A percentile compares a stretch with the other conserved stretches of the same genome.
Evolutionary conservation across 2,329 filamentous ascomycete genomes (phyloP).

Genomic region (Botrytis fragariae): DNA sequence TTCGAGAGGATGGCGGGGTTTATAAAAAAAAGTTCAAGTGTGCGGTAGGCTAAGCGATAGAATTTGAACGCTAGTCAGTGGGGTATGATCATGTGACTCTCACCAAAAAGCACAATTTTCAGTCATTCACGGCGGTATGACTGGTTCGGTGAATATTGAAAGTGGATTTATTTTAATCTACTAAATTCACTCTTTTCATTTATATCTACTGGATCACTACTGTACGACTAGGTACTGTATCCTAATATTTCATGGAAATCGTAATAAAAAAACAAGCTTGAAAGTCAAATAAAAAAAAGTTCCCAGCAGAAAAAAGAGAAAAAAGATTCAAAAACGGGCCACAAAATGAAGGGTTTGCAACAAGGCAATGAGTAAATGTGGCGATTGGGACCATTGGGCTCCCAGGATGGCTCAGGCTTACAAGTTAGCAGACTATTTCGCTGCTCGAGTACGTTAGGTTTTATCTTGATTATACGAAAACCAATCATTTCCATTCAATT

Average conservation of each 20-base stretch:
- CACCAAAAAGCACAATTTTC: background rate
- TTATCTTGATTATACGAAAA: background rate
- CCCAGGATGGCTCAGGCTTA: background rate
- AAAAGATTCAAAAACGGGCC: background rate
- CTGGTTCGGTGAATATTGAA: slow-evolving; percentile 1
- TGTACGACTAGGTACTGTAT: background rate
- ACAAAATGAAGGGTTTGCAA: background rate
- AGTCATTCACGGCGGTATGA: background rate
- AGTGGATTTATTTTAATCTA: background rate
- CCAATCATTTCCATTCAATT: background rate
- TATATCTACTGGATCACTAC: background rate
- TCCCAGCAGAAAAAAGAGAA: background rate
- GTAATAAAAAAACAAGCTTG: background rate
- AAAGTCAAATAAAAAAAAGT: background rate
- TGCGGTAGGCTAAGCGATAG: slow-evolving; percentile 14
- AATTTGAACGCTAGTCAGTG: slow-evolving; percentile 19
- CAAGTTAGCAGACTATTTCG: background rate
- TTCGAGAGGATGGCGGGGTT: slow-evolving; percentile 20
- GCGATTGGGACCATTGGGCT: slow-evolving; percentile 5
- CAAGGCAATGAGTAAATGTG: background rate
- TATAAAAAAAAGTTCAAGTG: slow-evolving; percentile 12
- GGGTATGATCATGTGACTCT: slow-evolving; percentile 1
- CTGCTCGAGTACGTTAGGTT: background rate
- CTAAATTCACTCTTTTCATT: background rate
- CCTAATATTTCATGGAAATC: background rate